A percentile compares a stretch with the other conserved stretches of the same genome.
Evolutionary conservation across 345 rosid species (phyloP).

Genomic region (Stellera chamaejasme): DNA sequence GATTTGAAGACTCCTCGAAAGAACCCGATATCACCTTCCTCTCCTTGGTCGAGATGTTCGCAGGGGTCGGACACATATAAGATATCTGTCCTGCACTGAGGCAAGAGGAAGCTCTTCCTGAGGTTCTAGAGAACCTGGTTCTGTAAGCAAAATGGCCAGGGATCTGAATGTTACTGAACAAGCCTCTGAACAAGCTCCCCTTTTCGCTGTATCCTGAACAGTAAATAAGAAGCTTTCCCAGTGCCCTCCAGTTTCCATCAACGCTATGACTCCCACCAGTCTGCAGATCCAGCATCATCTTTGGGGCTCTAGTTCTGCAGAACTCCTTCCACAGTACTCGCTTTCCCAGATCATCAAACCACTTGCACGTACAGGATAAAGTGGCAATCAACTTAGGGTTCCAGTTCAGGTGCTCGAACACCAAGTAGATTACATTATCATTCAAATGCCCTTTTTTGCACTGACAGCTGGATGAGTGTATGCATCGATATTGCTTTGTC

Average conservation of each 20-base stretch:
- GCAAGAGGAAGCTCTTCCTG: constrained; percentile 89
- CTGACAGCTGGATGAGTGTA: constrained; percentile 89
- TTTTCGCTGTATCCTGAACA: constrained; percentile 74
- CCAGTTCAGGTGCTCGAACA: constrained; percentile 86
- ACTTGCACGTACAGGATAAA: constrained; percentile 74
- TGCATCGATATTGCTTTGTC: constrained; percentile 85
- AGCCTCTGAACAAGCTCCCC: constrained; percentile 14
- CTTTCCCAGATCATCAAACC: constrained; percentile 97
- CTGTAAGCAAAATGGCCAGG: constrained; percentile 86
- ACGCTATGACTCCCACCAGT: constrained; percentile 89
- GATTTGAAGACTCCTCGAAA: constrained; percentile 97
- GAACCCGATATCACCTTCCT: constrained; percentile 92
- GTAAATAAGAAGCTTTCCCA: constrained; percentile 84
- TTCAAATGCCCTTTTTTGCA: constrained; percentile 91
- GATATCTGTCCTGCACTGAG: constrained; percentile 79
- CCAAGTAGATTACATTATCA: constrained; percentile 76
- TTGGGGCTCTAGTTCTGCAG: constrained; percentile 83
- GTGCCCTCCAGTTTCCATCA: constrained; percentile 98
- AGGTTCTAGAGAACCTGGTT: constrained; percentile 89
- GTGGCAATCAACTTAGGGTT: constrained; percentile 84
- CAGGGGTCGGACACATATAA: constrained; percentile 97
- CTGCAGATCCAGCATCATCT: constrained; percentile 87
- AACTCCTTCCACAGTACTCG: constrained; percentile 96
- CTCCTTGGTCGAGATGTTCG: constrained; percentile 94
- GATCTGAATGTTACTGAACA: constrained; percentile 56